phyloP scores from a whole-genome alignment of 2,329 filamentous ascomycete genomes.

The Phialocephala subalpina region DNA sequence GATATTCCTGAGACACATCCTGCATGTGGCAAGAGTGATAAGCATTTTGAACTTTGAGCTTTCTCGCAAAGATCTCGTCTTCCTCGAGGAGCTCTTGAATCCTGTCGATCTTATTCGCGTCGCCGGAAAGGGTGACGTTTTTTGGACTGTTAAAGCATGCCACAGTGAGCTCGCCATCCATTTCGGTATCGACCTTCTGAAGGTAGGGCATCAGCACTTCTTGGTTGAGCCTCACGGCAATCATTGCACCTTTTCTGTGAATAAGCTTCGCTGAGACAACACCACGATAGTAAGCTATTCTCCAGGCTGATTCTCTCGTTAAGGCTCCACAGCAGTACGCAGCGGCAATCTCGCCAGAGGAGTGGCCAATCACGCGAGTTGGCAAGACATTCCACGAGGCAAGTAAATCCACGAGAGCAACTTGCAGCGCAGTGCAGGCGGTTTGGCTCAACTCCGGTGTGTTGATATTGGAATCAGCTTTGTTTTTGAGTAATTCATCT shows the following conservation, averaged over 20 bases:
- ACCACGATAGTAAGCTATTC: constrained; percentile 35
- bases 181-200: neutral
- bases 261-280: constrained; percentile 17
- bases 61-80: constrained; percentile 42
- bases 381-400: constrained; percentile 29
- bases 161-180: constrained; percentile 35
- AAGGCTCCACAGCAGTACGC: constrained; percentile 44
- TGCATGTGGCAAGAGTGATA: constrained; percentile 49
- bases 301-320: constrained; percentile 18
- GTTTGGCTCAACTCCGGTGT: constrained; percentile 27
- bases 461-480: constrained; percentile 32
- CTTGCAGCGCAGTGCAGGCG: constrained; percentile 37
- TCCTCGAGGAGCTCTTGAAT: constrained; percentile 21
- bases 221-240: constrained; percentile 54
- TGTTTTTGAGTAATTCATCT: constrained; percentile 46
- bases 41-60: constrained; percentile 47
- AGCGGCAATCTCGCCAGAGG: constrained; percentile 47
- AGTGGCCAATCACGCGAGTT: constrained; percentile 40
- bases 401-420: constrained; percentile 39
- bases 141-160: constrained; percentile 43
- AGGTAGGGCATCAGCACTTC: constrained; percentile 24
- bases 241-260: constrained; percentile 54
- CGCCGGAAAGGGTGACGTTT: constrained; percentile 35
- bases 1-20: constrained; percentile 37
- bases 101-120: constrained; percentile 22